Conservation (phyloP, 768 basidiomycete species). For the Amanita subjunquillea region DNA sequence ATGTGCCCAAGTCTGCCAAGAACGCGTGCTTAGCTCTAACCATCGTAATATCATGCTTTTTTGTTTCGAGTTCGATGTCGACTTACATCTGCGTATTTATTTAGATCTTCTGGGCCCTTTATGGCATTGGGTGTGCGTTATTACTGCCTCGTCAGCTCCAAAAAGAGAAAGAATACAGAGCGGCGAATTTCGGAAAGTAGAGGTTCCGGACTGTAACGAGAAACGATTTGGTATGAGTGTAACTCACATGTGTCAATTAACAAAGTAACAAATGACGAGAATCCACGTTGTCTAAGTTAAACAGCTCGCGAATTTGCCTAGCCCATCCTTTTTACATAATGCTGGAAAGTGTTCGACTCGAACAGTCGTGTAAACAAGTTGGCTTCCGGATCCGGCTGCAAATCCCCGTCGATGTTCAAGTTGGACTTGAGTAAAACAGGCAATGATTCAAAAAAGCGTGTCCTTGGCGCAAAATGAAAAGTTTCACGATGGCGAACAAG, state of each 20-base stretch:
- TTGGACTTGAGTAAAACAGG: too few relatives aligned
- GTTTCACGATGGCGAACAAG: background rate
- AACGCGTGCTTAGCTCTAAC: constrained; percentile 37
- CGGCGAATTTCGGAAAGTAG: constrained; percentile 11
- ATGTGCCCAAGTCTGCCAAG: constrained; percentile 27
- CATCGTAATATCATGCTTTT: constrained; percentile 18
- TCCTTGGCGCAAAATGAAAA: too few relatives aligned
- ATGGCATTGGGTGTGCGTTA: constrained; percentile 28
- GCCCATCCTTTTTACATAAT: too few relatives aligned
- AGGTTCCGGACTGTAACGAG: constrained; percentile 5
- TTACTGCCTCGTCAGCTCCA: constrained; percentile 32
- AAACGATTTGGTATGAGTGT: background rate
- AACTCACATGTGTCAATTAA: background rate
- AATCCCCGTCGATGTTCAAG: too few relatives aligned
- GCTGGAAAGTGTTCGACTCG: too few relatives aligned
- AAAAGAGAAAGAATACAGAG: constrained; percentile 24
- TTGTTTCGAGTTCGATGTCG: background rate
- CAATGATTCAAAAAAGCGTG: too few relatives aligned
- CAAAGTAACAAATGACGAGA: too few relatives aligned
- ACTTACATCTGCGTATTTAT: constrained; percentile 11
- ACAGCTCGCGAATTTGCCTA: too few relatives aligned
- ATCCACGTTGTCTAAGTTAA: too few relatives aligned
- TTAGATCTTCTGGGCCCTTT: constrained; percentile 39
- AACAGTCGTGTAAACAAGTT: too few relatives aligned
- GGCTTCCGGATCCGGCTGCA: too few relatives aligned